Base-by-base conservation (phyloP, 1,139 yeast species). In the Torulaspora globosa region DNA sequence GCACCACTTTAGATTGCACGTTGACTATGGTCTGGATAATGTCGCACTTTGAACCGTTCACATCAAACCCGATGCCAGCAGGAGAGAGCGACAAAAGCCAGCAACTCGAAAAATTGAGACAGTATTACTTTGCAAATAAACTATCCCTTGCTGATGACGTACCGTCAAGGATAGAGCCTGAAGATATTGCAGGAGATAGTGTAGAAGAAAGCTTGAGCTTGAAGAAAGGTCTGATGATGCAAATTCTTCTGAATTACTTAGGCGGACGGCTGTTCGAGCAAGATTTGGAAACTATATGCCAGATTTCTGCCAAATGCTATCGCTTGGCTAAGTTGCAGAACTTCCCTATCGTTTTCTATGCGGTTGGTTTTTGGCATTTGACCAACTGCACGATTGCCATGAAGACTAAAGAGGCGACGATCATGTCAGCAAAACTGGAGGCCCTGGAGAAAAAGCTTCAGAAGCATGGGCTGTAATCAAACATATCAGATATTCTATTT, bases 221-320 rank as follows among this genome's bases (percentile, higher is more conserved):
- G 23, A 62, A 63, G 39, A 61, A 59, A 36, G 43, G 60, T 26
- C 43, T 63, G 15, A 42, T 60, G 23, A 32, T 63, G 39, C 59
- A 54, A 36, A 39, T 61, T 6, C 41, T 62, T 35, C 39, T 63
- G 15, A 63, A 63, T 38, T 63, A 62, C 37, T 35, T 62, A 1
- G 63, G 66, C n/a, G 64, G 63, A 3, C 51, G 60, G 27, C 43
- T 61, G 12, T 41, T 61, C 11, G 66, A 62, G 27, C 62, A 62
- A 29, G 63, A 63, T 28, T 38, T 62, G 16, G 53, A 55, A 1
- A 42, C 35, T 9, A 59, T 62, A 10, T 55, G 58, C 29, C 49
- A 50, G 27, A 49, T 63, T 4, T 62, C 68, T 3, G 53, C 49
- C 24, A 40, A 49, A 8, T 62, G 66, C 36, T 63, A 61, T 43